Base-by-base conservation (phyloP, 768 basidiomycete genomes). In the Suillus variegatus region DNA sequence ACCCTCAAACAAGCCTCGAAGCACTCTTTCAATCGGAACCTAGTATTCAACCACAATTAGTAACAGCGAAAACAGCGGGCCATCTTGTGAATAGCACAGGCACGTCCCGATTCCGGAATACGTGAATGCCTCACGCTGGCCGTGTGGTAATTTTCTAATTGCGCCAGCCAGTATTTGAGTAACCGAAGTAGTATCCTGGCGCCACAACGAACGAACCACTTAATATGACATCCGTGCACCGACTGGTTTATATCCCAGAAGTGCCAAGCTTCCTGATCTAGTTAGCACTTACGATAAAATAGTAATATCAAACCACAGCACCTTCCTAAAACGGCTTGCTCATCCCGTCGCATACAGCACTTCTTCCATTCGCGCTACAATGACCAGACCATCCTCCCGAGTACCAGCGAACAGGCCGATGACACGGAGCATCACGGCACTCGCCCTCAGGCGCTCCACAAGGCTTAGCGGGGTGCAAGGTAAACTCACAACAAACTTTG, bases 281-380 rank as follows among this genome's bases (percentile, higher is more conserved):
- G 32, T 32, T 32, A 32, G 32, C 32, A 1, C 32, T 32, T 32
- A 32, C 32, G 32, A 32, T 32, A 32, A 32, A 28, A 28, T 28
- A 28, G 28, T 28, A 28, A 28, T 28, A 28, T n/a, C 28, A 63
- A 61, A 69, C 60, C 61, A 77, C 76, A 73, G 70, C 18, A 77
- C 76, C 70, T 75, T 76, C 75, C 71, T 71, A 77, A 77, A 67
- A 1, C 14, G 69, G 73, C 25, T 60, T 7, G 43, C 65, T 67
- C 69, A 67, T 38, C 32, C 32, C 32, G 32, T 32, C 32, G 5
- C 32, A 32, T 32, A 32, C 32, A 32, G 32, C 32, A 6, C 51
- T 32, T 32, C 52, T 32, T 57, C 38, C 36, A 6, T 22, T 41
- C 40, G 16, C 38, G 16, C 16, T 5, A 14, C 35, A 67, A 77